A percentile compares a stretch with the other conserved stretches of the same genome.
phyloP scores from a whole-genome alignment of 225 moss, liverwort and hornwort genomes.

The Marchantia polymorpha region DNA sequence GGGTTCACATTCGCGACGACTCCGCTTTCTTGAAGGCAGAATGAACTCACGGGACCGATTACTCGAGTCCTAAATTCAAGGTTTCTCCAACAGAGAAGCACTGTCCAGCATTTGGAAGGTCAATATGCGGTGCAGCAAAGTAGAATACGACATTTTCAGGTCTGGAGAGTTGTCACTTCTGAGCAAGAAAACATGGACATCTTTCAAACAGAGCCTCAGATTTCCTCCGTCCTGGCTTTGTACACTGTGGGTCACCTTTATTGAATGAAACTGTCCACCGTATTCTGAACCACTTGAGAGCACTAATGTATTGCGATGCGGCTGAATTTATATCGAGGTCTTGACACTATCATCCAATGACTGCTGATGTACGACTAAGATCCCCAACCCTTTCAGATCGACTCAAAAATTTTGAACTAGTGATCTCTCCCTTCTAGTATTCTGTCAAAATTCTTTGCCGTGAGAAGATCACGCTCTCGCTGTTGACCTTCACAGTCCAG shows the following conservation, averaged over 20 bases:
- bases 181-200: neutral
- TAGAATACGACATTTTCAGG: neutral
- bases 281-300: too few relatives aligned
- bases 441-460: neutral
- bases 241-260: too few relatives aligned
- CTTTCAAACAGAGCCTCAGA: too few relatives aligned
- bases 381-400: too few relatives aligned
- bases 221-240: too few relatives aligned
- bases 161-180: neutral
- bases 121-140: neutral
- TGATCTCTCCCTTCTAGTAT: neutral
- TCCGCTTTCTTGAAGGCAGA: neutral
- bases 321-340: too few relatives aligned
- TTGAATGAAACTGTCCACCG: too few relatives aligned
- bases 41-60: neutral
- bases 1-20: neutral
- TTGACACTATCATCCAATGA: too few relatives aligned
- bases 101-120: neutral
- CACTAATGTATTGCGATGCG: too few relatives aligned
- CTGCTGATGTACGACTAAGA: too few relatives aligned
- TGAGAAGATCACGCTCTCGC: neutral
- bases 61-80: neutral
- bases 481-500: neutral
- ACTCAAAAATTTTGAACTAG: too few relatives aligned
- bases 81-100: neutral